Evolutionary conservation across 2,329 filamentous ascomycete species (phyloP), one percentile per base, ranked within the genome.

Genomic region (Diaporthe ilicicola): DNA sequence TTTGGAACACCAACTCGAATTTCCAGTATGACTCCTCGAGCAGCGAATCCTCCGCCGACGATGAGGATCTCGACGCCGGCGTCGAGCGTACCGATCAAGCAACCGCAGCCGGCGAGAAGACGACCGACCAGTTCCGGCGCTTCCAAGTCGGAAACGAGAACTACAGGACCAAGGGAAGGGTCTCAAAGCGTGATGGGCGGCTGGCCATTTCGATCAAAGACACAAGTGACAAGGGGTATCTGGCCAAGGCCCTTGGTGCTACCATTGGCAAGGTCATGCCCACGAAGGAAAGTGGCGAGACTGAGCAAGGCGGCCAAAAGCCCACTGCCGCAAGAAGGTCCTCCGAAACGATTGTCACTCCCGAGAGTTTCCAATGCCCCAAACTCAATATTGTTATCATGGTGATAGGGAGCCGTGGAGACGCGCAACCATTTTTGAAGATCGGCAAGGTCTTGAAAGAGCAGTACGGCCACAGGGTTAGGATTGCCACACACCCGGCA

Each of bases 371-470:
- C 15, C 79, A 78, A 24, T 80, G 79, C n/a, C 86, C 90, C 1
- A 83, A 79, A 12, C 82, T 96, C 56, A 95, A 94, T 78, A 92
- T 96, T 67, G 92, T 94, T 34, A 91, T 95, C 75, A 94, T 94
- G 88, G 92, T 95, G 8, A 94, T 95, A 75, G 93, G 93, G 3
- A 93, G 90, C 3, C 86, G 93, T 61, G 93, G 93, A 44, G 93
- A 96, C 76, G 91, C 93, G 2, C 93, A 96, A 77, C 93, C 93
- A 0, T 96, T 96, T 73, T 80, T 96, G 24, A 90, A 90, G 74
- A 87, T 96, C 61, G 93, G 91, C 24, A 91, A 92, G 79, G 87
- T 93, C 1, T 81, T 96, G 53, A 90, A 92, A 76, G 87, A 93
- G 67, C 82, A 90, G 55, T 90, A 93, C 74, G 91, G 91, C 1